Evolutionary conservation across 208 protist species (phyloP).

Genomic region (Trypanosoma platydactyli): DNA sequence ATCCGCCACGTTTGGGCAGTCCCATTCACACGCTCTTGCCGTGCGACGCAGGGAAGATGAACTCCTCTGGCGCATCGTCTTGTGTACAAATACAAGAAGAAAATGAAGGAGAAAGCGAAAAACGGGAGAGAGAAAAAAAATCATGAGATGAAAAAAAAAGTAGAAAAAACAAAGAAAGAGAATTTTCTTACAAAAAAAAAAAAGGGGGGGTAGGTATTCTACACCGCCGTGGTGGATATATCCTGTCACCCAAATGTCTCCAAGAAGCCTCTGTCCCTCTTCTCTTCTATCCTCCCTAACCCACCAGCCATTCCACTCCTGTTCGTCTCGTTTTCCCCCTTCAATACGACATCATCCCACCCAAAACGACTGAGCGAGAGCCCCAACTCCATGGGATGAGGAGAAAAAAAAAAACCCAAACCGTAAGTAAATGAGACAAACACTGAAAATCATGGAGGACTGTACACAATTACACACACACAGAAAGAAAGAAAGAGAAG

Average conservation of each 20-base stretch:
- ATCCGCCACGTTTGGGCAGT: slow-evolving; percentile 8
- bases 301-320: neutral
- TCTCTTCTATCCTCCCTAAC: no score
- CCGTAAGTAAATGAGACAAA: neutral
- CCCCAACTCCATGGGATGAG: neutral
- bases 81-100: neutral
- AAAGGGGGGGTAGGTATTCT: no score
- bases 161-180: slow-evolving; percentile 13
- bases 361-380: no score
- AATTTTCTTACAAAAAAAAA: no score
- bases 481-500: no score
- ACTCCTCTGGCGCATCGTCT: neutral
- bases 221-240: no score
- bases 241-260: no score
- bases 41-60: neutral
- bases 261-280: no score
- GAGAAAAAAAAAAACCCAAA: slow-evolving; percentile 19
- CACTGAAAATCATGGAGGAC: no score
- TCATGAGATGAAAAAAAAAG: slow-evolving; percentile 9
- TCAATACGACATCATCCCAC: no score
- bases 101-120: neutral
- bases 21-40: slow-evolving; percentile 1
- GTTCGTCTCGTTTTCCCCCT: slow-evolving; percentile 1
- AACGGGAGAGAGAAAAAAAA: slow-evolving; percentile 10
- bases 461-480: no score